A percentile compares a stretch with the other conserved stretches of the same genome.
These are phyloP conservation scores for Stipa capillata DNA, from an alignment of 176 grass and related monocot species.

Conservation along the genomic window DNA sequence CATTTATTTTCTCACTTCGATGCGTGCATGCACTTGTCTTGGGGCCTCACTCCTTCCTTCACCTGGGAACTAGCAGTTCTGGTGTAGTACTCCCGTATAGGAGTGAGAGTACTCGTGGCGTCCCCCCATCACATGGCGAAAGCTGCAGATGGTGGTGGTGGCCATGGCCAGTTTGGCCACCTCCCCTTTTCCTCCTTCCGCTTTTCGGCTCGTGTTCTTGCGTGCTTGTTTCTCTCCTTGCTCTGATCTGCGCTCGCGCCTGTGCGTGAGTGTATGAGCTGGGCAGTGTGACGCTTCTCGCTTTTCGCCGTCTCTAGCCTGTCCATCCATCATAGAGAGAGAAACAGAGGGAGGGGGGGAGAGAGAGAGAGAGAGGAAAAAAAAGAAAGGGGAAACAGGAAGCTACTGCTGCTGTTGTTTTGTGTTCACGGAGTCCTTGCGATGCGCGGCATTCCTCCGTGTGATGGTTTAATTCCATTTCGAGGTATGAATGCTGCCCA, in stretches of 20 bases:
- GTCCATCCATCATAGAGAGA: constrained; percentile 1
- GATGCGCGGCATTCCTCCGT: constrained; percentile 43
- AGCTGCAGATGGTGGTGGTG: constrained; percentile 11
- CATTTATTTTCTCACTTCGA: constrained; percentile 13
- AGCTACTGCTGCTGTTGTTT: neutral
- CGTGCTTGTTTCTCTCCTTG: constrained; percentile 1
- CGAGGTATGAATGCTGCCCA: constrained; percentile 63
- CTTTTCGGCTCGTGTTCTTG: constrained; percentile 7
- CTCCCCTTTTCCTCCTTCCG: neutral
- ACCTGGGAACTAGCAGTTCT: neutral
- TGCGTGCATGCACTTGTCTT: neutral
- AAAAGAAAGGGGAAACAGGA: neutral
- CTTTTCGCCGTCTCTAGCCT: constrained; percentile 3
- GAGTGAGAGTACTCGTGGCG: constrained; percentile 7
- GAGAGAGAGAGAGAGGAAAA: neutral
- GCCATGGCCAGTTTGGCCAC: constrained; percentile 14
- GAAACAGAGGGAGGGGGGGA: neutral
- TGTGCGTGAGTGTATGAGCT: constrained; percentile 12
- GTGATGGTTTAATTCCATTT: constrained; percentile 13
- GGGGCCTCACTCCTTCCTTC: neutral
- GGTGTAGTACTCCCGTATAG: neutral
- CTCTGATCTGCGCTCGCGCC: neutral
- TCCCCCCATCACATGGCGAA: constrained; percentile 20
- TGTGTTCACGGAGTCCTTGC: constrained; percentile 29
- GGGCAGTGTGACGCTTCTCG: neutral